Percentiles rank a stretch among this genome's conserved stretches.
Evolutionary conservation across 257 asterid genomes (phyloP).

Genomic region (Handroanthus guayacan): DNA sequence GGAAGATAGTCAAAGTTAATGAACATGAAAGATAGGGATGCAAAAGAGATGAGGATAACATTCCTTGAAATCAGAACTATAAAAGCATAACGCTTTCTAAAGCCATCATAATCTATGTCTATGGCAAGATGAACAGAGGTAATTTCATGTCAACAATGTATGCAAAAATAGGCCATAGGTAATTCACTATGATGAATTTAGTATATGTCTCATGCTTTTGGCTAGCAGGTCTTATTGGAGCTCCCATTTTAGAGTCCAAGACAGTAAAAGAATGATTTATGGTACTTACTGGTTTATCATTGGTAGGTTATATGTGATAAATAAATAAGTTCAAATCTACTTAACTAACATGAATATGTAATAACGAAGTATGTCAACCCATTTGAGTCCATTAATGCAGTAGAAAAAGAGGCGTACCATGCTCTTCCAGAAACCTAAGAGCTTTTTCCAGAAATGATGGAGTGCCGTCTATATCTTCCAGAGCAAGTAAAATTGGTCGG

Average conservation of each 20-base stretch:
- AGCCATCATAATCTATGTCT: neutral
- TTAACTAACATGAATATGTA: constrained; percentile 18
- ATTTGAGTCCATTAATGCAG: constrained; percentile 1
- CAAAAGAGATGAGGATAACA: neutral
- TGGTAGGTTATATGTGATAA: neutral
- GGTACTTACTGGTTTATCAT: neutral
- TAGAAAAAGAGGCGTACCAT: constrained; percentile 62
- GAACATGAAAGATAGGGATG: constrained; percentile 15
- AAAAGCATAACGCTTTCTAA: neutral
- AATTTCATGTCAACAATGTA: neutral
- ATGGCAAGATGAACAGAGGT: neutral
- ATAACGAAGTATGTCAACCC: constrained; percentile 9
- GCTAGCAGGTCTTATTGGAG: neutral
- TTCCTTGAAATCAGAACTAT: neutral
- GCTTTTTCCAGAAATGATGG: constrained; percentile 99
- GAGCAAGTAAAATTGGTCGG: constrained; percentile 92
- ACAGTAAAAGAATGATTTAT: neutral
- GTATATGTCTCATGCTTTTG: constrained; percentile 10
- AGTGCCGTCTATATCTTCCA: constrained; percentile 96
- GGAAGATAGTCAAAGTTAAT: neutral
- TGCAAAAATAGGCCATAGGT: neutral
- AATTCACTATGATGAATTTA: neutral
- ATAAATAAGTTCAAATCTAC: too few relatives aligned
- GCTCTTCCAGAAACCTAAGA: constrained; percentile 85
- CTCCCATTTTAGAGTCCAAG: neutral